phyloP scores from a whole-genome alignment of 495 filamentous ascomycete genomes.

The Aeminium ludgeri region DNA sequence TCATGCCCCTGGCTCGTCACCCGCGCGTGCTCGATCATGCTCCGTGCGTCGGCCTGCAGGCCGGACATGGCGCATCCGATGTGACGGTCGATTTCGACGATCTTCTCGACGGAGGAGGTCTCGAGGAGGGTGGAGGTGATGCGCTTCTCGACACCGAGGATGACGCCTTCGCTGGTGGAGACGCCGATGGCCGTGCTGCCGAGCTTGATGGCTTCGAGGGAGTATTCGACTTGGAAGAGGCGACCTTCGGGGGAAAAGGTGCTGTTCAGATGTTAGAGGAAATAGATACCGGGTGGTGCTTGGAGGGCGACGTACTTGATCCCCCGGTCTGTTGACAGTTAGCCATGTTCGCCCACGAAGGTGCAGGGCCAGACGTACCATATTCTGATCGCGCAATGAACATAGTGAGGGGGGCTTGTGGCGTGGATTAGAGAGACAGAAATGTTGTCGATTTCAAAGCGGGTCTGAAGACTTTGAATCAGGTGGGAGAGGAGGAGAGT shows the following conservation, averaged over 20 bases:
- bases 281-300: neutral
- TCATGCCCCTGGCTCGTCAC: slow-evolving; percentile 92
- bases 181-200: slow-evolving; percentile 96
- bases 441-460: too few relatives aligned
- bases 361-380: slow-evolving; percentile 42
- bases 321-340: slow-evolving; percentile 58
- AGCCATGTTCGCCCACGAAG: slow-evolving; percentile 15
- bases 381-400: slow-evolving; percentile 99
- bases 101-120: slow-evolving; percentile 95
- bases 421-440: neutral
- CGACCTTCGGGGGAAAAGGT: slow-evolving; percentile 99
- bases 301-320: slow-evolving; percentile 62
- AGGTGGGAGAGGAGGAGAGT: neutral
- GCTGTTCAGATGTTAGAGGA: slow-evolving; percentile 33
- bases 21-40: slow-evolving; percentile 93
- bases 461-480: neutral
- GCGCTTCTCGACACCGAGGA: slow-evolving; percentile 96
- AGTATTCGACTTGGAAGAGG: slow-evolving; percentile 99
- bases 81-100: slow-evolving; percentile 96
- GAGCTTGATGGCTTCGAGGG: slow-evolving; percentile 98
- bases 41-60: slow-evolving; percentile 87
- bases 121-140: slow-evolving; percentile 94
- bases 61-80: slow-evolving; percentile 98
- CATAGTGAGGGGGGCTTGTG: slow-evolving; percentile 42
- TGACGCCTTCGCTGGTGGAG: slow-evolving; percentile 79